Evolutionary conservation across 768 basidiomycete species (phyloP), one percentile per base, ranked within the genome.

Genomic region (Kwoniella heveanensis): DNA sequence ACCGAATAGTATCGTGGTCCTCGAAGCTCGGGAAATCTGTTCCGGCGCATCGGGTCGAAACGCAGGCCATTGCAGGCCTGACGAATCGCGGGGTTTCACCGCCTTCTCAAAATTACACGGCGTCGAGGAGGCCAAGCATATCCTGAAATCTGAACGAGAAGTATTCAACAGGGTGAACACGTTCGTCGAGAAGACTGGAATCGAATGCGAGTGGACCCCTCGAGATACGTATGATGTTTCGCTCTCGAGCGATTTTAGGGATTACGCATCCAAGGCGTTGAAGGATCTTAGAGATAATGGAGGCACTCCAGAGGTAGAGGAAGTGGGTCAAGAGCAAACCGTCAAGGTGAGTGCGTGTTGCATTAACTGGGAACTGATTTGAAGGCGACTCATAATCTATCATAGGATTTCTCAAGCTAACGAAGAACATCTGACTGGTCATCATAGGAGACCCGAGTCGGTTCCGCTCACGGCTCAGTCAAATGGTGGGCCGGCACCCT

Each of bases 1-100:
- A 49, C 72, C 72, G 4, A 47, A 37, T 8, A 61, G 81, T 29
- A 83, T 88, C 0, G 86, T 87, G 19, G 81, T 94, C 13, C 77
- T 96, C 9, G 92, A 95, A 73, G 93, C 91, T 3, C 82, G 93
- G 69, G 88, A 91, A 51, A 63, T 67, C n/a, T 72, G 67, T 32
- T 76, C 74, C 1, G 77, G 77, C 9, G 77, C 72, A 88, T 93
- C 78, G 90, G 92, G 91, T 24, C 80, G 90, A 32, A 69, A 83
- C 52, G 71, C 65, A 32, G 77, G 65, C 51, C 77, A 65, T 69
- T 77, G 61, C 70, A 62, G 76, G 51, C 73, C 69, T 15, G 66
- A 59, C 62, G 62, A 47, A 44, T 54, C 32, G n/a, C 37, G 60
- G 48, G 67, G 70, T 0, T 63, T 70, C n/a, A 54, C 56, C 12